Conservation (phyloP, 1,284 basidiomycete genomes). For the Puccinia polysora region DNA sequence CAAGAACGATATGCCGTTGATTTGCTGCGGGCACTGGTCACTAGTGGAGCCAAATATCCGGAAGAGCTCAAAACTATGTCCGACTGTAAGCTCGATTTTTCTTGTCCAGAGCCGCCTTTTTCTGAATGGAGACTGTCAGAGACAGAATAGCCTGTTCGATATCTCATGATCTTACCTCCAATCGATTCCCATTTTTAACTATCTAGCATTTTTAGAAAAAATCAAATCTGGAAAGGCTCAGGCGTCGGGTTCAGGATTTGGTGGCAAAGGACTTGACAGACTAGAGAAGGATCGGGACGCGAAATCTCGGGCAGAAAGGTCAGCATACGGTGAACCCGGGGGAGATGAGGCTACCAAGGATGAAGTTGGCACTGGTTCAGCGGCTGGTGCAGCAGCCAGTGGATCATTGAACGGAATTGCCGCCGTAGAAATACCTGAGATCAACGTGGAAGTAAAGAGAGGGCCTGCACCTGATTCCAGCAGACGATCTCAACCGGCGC, state of each 20-base stretch:
- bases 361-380: constrained; percentile 55
- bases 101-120: too few species aligned
- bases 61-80: constrained; percentile 87
- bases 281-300: constrained; percentile 86
- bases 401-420: constrained; percentile 12
- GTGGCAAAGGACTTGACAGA: constrained; percentile 92
- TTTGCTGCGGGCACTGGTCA: constrained; percentile 87
- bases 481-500: constrained; percentile 63
- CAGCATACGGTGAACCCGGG: constrained; percentile 54
- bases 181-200: not conserved
- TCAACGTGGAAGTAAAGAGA: constrained; percentile 90
- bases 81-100: constrained; percentile 62
- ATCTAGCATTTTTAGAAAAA: constrained; percentile 78
- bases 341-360: constrained; percentile 58
- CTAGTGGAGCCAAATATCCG: constrained; percentile 77
- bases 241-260: constrained; percentile 85
- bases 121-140: too few species aligned
- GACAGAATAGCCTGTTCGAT: too few species aligned
- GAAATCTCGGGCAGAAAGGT: constrained; percentile 46
- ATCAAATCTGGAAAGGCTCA: constrained; percentile 90
- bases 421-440: constrained; percentile 58
- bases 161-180: too few species aligned
- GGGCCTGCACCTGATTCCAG: constrained; percentile 89
- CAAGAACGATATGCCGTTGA: constrained; percentile 97
- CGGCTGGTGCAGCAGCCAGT: not conserved